phyloP scores from a whole-genome alignment of 179 eudicot species.

The Dionaea muscipula region DNA sequence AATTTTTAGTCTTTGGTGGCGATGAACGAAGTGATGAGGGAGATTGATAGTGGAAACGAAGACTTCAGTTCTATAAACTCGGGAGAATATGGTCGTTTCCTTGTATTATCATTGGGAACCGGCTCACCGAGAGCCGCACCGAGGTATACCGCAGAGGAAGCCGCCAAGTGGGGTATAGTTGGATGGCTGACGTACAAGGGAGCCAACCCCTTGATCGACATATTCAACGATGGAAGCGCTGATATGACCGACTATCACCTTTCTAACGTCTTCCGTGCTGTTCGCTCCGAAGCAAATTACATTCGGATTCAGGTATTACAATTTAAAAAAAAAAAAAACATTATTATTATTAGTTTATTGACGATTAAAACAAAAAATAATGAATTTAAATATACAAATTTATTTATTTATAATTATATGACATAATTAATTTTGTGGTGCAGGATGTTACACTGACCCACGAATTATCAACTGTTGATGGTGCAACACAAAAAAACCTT shows the following conservation, averaged over 20 bases:
- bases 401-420: too few species aligned
- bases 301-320: slow-evolving; percentile 25
- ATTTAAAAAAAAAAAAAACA: too few species aligned
- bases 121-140: slow-evolving; percentile 18
- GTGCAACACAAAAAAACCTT: slow-evolving; percentile 23
- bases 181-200: slow-evolving; percentile 23
- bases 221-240: slow-evolving; percentile 20
- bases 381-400: too few species aligned
- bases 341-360: too few species aligned
- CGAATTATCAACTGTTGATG: slow-evolving; percentile 7
- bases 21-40: slow-evolving; percentile 29
- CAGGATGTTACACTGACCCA: slow-evolving; percentile 12
- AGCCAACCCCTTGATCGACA: slow-evolving; percentile 25
- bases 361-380: too few species aligned
- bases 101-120: slow-evolving; percentile 27
- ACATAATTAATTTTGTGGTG: too few species aligned
- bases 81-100: slow-evolving; percentile 20
- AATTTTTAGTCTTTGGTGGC: slow-evolving; percentile 29
- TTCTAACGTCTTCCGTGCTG: slow-evolving; percentile 18
- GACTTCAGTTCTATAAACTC: slow-evolving; percentile 28
- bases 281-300: slow-evolving; percentile 22
- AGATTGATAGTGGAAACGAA: slow-evolving; percentile 12
- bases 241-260: slow-evolving; percentile 27
- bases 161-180: slow-evolving; percentile 26
- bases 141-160: slow-evolving; percentile 20